phyloP scores from a whole-genome alignment of 306 rosid genomes.

The Erythrophleum fordii region DNA sequence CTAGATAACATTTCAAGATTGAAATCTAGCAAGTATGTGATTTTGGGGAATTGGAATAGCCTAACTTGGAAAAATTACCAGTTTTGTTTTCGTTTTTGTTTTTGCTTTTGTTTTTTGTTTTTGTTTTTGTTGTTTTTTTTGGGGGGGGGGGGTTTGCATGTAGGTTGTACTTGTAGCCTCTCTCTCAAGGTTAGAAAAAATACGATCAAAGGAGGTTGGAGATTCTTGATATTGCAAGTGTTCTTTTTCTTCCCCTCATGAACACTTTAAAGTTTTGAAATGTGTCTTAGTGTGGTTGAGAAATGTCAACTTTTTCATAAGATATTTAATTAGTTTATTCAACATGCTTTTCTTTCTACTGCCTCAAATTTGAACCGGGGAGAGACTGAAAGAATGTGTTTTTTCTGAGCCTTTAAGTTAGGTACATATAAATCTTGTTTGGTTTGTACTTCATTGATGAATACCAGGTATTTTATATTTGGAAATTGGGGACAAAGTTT shows the following conservation, averaged over 20 bases:
- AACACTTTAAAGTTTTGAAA: neutral
- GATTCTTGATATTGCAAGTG: slow-evolving; percentile 6
- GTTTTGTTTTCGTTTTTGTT: no score
- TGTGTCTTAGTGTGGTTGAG: neutral
- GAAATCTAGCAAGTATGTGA: slow-evolving; percentile 5
- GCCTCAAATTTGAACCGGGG: neutral
- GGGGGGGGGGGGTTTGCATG: no score
- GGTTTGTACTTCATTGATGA: neutral
- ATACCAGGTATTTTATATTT: neutral
- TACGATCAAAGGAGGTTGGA: neutral
- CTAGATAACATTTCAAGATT: slow-evolving; percentile 11
- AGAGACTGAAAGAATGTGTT: neutral
- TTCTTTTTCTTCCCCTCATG: neutral
- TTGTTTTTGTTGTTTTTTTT: no score
- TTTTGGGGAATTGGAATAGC: neutral
- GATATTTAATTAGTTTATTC: neutral
- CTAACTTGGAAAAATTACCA: neutral
- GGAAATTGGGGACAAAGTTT: neutral
- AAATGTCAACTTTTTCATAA: neutral
- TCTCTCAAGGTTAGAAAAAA: neutral
- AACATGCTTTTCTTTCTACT: neutral
- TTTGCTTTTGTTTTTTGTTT: no score
- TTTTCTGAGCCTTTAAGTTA: neutral
- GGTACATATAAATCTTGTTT: slow-evolving; percentile 10
- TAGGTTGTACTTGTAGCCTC: neutral